phyloP scores from a whole-genome alignment of 2,329 filamentous ascomycete species.

The Arthrobotrys entomopaga region DNA sequence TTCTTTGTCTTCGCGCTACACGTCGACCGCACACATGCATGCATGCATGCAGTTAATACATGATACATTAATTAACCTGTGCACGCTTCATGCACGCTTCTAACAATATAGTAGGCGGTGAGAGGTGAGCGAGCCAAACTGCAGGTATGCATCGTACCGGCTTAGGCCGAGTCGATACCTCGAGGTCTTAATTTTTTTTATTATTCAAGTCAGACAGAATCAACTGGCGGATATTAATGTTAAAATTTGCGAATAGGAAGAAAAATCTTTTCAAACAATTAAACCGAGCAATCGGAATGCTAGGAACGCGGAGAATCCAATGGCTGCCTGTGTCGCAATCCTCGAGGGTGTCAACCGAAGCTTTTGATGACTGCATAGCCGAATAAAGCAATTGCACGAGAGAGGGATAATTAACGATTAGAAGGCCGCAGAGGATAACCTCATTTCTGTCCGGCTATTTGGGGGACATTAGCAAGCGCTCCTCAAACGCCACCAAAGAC shows the following conservation, averaged over 20 bases:
- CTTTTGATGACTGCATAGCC: constrained; percentile 38
- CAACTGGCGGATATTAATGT: too few species aligned
- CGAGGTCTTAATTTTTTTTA: background rate
- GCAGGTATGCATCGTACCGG: background rate
- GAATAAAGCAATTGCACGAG: constrained; percentile 42
- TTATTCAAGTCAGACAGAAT: too few species aligned
- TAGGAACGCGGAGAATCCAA: too few species aligned
- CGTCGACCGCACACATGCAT: background rate
- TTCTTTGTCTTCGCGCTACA: background rate
- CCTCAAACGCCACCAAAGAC: constrained; percentile 47
- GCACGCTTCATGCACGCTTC: background rate
- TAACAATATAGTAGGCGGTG: constrained; percentile 2
- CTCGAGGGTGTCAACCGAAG: background rate
- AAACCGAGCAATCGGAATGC: too few species aligned
- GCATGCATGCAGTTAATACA: constrained; percentile 6
- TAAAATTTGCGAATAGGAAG: too few species aligned
- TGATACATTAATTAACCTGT: background rate
- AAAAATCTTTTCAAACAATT: too few species aligned
- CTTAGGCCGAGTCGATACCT: too few species aligned
- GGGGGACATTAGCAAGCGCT: constrained; percentile 31
- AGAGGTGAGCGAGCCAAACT: background rate
- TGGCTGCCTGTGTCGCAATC: constrained; percentile 25
- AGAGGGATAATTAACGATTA: constrained; percentile 43
- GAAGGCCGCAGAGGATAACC: constrained; percentile 21
- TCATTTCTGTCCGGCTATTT: constrained; percentile 50